Base-by-base conservation (phyloP, 768 basidiomycete species). In the Boletus rubroflammeus region DNA sequence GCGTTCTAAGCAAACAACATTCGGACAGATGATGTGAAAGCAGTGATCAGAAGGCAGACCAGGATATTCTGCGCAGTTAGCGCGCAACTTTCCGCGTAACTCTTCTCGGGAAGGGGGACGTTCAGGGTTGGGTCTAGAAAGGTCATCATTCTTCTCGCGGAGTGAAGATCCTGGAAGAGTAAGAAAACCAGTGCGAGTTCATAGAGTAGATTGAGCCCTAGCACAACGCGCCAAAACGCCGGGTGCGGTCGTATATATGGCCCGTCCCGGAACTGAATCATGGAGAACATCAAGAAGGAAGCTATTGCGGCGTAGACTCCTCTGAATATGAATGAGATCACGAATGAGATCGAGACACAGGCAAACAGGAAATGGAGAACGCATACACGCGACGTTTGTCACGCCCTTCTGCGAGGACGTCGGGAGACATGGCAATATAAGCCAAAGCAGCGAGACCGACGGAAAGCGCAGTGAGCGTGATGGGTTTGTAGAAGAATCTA, bases 241-340 rank as follows among this genome's bases (percentile, higher is more conserved):
- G 91, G 91, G 69, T 94, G 91, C 0, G 91, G 91, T 35, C 91
- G 84, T 65, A 93, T 79, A 70, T 90, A 94, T 29, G 91, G 91
- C 0, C 91, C 91, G 67, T 94, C 91, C 54, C 91, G 85, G 64
- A 93, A 93, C 63, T 94, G 92, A 47, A 94, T 78, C 81, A 88
- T 87, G 28, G 88, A 88, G 71, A 92, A 93, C 56, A 82, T 70
- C 54, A 93, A 77, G 70, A 93, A 93, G 40, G 86, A 80, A 10
- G 78, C 78, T 45, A 88, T 76, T 11, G 86, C 79, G 49, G 91
- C 90, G 59, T 90, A 93, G 41, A 81, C 78, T 26, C 91, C 91
- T 47, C 90, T 92, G 64, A 28, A 44, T 21, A 50, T 50, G 61
- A 53, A 52, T 54, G 57, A 60, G 46, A 58, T 53, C 44, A 56